Percentiles rank a stretch among this genome's conserved stretches.
Evolutionary conservation across 106 monocot species (phyloP).

Genomic region (Cymbidium sinense): DNA sequence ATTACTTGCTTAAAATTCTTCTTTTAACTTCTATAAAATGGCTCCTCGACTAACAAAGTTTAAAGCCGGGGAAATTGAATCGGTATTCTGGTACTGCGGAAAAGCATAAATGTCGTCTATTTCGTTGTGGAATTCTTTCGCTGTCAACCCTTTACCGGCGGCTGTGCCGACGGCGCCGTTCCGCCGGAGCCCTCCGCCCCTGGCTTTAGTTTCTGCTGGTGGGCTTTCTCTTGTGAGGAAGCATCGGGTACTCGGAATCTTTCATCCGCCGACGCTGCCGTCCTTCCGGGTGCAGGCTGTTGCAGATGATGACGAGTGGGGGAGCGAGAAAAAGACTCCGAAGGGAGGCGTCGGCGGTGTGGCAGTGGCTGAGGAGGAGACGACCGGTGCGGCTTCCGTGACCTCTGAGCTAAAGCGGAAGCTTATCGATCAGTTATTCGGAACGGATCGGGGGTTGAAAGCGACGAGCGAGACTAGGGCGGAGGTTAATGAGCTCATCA

Average conservation of each 20-base stretch:
- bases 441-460: conserved; percentile 68
- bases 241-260: background rate
- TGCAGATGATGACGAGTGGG: conserved; percentile 42
- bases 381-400: conserved; percentile 1
- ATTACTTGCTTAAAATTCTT: too few relatives aligned
- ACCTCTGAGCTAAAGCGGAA: conserved; percentile 37
- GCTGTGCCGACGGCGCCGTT: background rate
- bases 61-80: too few relatives aligned
- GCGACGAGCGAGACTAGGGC: conserved; percentile 85
- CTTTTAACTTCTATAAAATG: too few relatives aligned
- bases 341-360: conserved; percentile 2
- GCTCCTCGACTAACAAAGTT: too few relatives aligned
- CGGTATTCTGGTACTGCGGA: too few relatives aligned
- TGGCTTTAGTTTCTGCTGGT: background rate
- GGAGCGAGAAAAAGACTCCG: background rate
- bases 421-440: conserved; percentile 53
- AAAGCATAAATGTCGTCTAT: background rate
- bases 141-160: conserved; percentile 1
- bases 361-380: conserved; percentile 1
- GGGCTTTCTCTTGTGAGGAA: background rate
- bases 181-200: background rate
- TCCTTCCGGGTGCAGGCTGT: conserved; percentile 11
- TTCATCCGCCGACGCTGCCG: conserved; percentile 1
- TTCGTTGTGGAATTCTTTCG: conserved; percentile 12
- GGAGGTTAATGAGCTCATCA: conserved; percentile 81